A percentile compares a stretch with the other conserved stretches of the same genome.
Conservation (phyloP, 176 grass and related monocot genomes). For the Ananas comosus region DNA sequence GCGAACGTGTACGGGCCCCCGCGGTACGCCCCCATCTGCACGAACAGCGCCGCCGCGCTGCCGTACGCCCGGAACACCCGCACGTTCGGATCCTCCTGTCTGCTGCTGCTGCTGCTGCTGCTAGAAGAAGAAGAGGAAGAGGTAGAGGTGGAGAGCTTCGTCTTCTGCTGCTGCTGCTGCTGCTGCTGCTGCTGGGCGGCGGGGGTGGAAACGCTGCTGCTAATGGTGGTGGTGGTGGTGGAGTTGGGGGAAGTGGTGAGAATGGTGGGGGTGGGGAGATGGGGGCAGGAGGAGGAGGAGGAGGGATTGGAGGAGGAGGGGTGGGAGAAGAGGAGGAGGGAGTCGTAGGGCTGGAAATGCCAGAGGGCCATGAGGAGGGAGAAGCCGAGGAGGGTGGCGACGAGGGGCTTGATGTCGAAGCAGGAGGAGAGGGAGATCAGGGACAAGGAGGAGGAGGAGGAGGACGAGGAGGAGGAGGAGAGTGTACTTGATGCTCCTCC, state of each 20-base stretch:
- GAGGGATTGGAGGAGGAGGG: slow-evolving; percentile 20
- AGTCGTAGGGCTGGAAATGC: slow-evolving; percentile 66
- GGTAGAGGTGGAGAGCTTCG: neutral
- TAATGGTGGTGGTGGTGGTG: slow-evolving; percentile 1
- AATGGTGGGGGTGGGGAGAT: slow-evolving; percentile 1
- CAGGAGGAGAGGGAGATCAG: slow-evolving; percentile 10
- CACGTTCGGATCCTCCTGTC: slow-evolving; percentile 27
- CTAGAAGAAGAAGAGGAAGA: neutral
- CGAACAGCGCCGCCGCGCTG: slow-evolving; percentile 77
- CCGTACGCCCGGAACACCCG: slow-evolving; percentile 63
- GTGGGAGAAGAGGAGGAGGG: slow-evolving; percentile 27
- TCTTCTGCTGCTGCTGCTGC: neutral
- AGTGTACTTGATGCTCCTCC: neutral
- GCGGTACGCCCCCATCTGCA: slow-evolving; percentile 82
- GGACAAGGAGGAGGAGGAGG: neutral
- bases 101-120: neutral
- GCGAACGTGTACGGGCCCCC: slow-evolving; percentile 81
- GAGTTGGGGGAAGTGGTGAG: slow-evolving; percentile 3
- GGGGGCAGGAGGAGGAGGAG: slow-evolving; percentile 13
- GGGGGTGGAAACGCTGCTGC: neutral
- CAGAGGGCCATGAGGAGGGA: slow-evolving; percentile 66
- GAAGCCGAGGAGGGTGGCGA: slow-evolving; percentile 55
- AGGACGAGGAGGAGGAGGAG: neutral
- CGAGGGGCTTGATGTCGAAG: slow-evolving; percentile 68
- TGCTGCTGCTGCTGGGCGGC: neutral